Percentiles rank a stretch among this genome's conserved stretches.
Evolutionary conservation across 169 alveolate genomes (phyloP).

Genomic region (Babesia gibsoni): DNA sequence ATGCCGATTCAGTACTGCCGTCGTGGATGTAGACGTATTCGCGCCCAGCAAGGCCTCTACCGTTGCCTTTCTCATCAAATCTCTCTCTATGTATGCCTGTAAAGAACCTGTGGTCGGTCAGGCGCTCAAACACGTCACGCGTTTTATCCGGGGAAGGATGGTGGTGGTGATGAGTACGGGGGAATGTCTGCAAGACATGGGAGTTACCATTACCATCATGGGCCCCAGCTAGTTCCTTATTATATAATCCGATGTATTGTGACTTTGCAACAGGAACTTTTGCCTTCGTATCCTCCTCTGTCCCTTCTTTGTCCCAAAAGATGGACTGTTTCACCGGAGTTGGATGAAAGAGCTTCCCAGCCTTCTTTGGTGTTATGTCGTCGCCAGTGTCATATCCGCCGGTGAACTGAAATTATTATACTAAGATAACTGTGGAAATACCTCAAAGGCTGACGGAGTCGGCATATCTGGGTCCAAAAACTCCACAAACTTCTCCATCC

Average conservation of each 20-base stretch:
- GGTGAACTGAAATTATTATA: neutral
- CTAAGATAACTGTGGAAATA: neutral
- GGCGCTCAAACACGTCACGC: constrained; percentile 74
- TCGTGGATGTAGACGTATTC: constrained; percentile 70
- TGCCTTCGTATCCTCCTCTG: no score
- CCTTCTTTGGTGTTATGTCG: no score
- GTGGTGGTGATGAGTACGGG: neutral
- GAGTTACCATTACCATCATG: neutral
- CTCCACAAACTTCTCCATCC: constrained; percentile 27
- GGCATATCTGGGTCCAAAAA: constrained; percentile 15
- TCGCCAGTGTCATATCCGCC: constrained; percentile 2
- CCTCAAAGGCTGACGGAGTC: constrained; percentile 11
- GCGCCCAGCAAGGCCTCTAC: constrained; percentile 83
- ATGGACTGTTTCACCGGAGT: no score
- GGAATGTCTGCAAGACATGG: constrained; percentile 5
- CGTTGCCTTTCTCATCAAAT: constrained; percentile 83
- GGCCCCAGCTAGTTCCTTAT: neutral
- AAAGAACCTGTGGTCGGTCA: constrained; percentile 75
- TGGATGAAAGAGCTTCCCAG: no score
- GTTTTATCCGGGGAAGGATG: neutral
- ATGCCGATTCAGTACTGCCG: constrained; percentile 76
- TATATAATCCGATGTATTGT: constrained; percentile 1
- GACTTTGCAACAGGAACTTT: no score
- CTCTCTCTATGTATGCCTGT: constrained; percentile 82
- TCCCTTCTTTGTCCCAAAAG: no score